These are phyloP conservation scores for Nothophoma quercina DNA, from an alignment of 2,329 filamentous ascomycete species.

Conservation along the genomic window DNA sequence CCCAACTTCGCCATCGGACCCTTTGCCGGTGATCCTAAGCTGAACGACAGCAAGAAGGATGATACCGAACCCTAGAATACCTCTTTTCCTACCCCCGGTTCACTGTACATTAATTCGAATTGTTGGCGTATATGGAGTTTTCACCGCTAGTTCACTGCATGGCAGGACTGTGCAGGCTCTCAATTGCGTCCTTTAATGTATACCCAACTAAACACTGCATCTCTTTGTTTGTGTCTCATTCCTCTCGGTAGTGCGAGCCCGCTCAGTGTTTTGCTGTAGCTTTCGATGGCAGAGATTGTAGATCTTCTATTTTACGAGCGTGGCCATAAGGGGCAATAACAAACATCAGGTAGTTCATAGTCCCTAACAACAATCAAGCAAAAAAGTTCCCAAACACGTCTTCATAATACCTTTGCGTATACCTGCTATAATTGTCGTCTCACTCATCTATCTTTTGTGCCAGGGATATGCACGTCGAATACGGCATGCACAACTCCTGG, in stretches of 20 bases:
- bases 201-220: constrained; percentile 5
- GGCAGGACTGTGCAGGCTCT: background rate
- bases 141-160: background rate
- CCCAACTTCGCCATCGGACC: constrained; percentile 54
- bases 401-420: background rate
- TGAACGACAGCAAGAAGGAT: constrained; percentile 24
- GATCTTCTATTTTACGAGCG: background rate
- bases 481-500: constrained; percentile 69
- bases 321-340: background rate
- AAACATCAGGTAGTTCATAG: background rate
- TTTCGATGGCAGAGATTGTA: background rate
- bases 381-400: background rate
- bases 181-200: constrained; percentile 12
- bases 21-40: constrained; percentile 51
- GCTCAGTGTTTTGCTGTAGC: background rate
- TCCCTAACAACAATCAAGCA: background rate
- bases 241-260: background rate
- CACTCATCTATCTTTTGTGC: background rate
- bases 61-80: constrained; percentile 8
- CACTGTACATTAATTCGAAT: constrained; percentile 5
- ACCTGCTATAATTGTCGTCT: background rate
- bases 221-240: background rate
- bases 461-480: constrained; percentile 58
- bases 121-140: constrained; percentile 6
- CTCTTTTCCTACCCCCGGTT: background rate